Base-by-base conservation (phyloP, 139 green algal species). In the Picochlorum sp. region DNA sequence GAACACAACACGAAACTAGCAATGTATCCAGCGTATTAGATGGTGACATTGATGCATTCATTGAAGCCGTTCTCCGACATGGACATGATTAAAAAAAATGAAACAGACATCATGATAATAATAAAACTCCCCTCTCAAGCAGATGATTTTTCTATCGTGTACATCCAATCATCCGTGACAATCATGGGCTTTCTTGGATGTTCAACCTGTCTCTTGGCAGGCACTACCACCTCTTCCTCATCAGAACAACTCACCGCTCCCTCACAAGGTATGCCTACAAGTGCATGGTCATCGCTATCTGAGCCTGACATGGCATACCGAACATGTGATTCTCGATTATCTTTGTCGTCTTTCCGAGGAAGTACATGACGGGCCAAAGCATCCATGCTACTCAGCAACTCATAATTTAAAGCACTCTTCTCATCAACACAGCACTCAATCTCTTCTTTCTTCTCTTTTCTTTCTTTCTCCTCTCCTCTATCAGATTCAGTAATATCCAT, bases 21-120 rank as follows among this genome's bases (percentile, higher is more conserved):
- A 76, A 92, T 38, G 73, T 85, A 11, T 49, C 4, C 0, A 82
- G 21, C 0, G 87, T 97, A 28, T 69, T 97, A 78, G 89, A 96
- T 50, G 90, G 90, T 0, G 72, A 80, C 4, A 58, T 85, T 6
- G 50, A 78, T 24, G 41, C 49, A 26, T 84, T 85, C 49, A 59
- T 59, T 14, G 51, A 30, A 38, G 23, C 51, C 1, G 15, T 16
- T n/a, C 20, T 59, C n/a, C 23, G 21, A 59, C 20, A 63, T 71
- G 28, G 49, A 59, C 13, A 34, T 59, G 26, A 30, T 34, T 41
- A 14, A 41, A 41, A 14, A 41, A 41, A 41, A 41, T 41, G 7
- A 41, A 41, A 41, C 34, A 41, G 34, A 41, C 34, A 41, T 30
- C 28, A 30, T 30, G 28, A 30, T 41, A 41, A 11, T 41, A 41